Conservation (phyloP, 2,329 filamentous ascomycete genomes). For the Aspergillus sp. region DNA sequence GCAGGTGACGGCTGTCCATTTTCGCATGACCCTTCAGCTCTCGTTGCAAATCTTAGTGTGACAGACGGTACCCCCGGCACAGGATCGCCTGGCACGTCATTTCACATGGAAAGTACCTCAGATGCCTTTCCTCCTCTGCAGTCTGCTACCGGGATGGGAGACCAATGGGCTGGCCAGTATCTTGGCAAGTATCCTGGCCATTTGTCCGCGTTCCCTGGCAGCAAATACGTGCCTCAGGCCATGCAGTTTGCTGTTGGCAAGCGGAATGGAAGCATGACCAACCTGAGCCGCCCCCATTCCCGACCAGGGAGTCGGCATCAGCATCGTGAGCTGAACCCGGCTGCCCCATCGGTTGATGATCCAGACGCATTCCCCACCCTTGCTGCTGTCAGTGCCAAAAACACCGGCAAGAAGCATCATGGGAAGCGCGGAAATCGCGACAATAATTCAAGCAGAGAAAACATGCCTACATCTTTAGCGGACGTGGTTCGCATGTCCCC, state of each 20-base stretch:
- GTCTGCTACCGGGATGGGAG: slow-evolving; percentile 59
- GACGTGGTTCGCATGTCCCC: slow-evolving; percentile 96
- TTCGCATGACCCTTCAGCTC: slow-evolving; percentile 87
- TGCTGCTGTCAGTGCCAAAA: slow-evolving; percentile 72
- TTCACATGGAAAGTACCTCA: slow-evolving; percentile 76
- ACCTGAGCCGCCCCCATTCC: slow-evolving; percentile 69
- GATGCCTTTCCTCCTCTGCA: slow-evolving; percentile 81
- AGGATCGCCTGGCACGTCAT: slow-evolving; percentile 60
- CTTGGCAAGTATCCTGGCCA: slow-evolving; percentile 48
- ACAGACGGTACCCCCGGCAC: slow-evolving; percentile 52
- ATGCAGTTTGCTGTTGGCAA: slow-evolving; percentile 35
- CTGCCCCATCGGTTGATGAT: slow-evolving; percentile 81
- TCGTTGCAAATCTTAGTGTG: slow-evolving; percentile 78
- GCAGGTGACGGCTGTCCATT: slow-evolving; percentile 94
- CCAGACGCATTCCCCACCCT: slow-evolving; percentile 93
- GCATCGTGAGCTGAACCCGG: slow-evolving; percentile 62
- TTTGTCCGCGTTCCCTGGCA: slow-evolving; percentile 44
- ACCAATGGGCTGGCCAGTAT: slow-evolving; percentile 59
- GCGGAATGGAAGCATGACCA: slow-evolving; percentile 54
- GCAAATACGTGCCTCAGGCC: slow-evolving; percentile 41
- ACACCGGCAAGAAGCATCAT: slow-evolving; percentile 80
- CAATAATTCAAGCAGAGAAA: slow-evolving; percentile 64
- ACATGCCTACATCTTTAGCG: slow-evolving; percentile 74
- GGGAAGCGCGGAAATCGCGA: slow-evolving; percentile 72
- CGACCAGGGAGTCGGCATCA: slow-evolving; percentile 82